A percentile compares a stretch with the other conserved stretches of the same genome.
These are phyloP conservation scores for Colletotrichum echinochloae DNA, from an alignment of 2,329 filamentous ascomycete species.

Conservation along the genomic window DNA sequence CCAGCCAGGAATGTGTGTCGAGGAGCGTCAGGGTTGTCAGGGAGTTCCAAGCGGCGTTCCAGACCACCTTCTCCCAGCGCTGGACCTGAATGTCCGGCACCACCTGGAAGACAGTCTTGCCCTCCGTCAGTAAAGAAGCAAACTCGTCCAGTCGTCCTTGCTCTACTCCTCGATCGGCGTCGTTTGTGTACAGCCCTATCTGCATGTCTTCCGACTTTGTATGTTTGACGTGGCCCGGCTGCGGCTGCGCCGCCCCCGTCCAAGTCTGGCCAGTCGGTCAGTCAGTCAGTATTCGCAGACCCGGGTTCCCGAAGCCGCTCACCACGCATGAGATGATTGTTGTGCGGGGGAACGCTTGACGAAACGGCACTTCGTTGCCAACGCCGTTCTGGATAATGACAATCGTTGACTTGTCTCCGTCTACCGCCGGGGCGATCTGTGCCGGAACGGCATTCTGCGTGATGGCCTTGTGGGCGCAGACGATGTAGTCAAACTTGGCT, in stretches of 20 bases:
- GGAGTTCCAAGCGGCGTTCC: constrained; percentile 73
- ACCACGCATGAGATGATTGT: constrained; percentile 68
- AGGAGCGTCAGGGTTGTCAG: constrained; percentile 67
- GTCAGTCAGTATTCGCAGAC: constrained; percentile 9
- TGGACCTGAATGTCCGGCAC: constrained; percentile 66
- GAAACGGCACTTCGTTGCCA: constrained; percentile 68
- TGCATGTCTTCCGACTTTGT: constrained; percentile 66
- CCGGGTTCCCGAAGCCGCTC: constrained; percentile 43
- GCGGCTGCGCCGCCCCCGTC: constrained; percentile 64
- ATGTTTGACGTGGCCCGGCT: constrained; percentile 63
- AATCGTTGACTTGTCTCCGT: constrained; percentile 59
- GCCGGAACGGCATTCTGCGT: constrained; percentile 53
- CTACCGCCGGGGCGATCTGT: constrained; percentile 51
- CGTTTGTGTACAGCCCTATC: constrained; percentile 63
- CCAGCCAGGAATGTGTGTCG: constrained; percentile 64
- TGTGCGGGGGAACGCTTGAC: constrained; percentile 59
- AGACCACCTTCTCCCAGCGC: constrained; percentile 70
- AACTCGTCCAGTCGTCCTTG: constrained; percentile 55
- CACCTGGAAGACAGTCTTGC: constrained; percentile 59
- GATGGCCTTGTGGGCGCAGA: constrained; percentile 68
- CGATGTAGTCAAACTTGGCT: constrained; percentile 65
- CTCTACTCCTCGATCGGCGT: constrained; percentile 47
- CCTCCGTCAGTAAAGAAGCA: constrained; percentile 53
- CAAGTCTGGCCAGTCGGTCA: constrained; percentile 56
- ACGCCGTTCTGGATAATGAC: constrained; percentile 73